These are phyloP conservation scores for Elongisporangium prolatum DNA, from an alignment of 352 stramenopile species.

Conservation along the genomic window DNA sequence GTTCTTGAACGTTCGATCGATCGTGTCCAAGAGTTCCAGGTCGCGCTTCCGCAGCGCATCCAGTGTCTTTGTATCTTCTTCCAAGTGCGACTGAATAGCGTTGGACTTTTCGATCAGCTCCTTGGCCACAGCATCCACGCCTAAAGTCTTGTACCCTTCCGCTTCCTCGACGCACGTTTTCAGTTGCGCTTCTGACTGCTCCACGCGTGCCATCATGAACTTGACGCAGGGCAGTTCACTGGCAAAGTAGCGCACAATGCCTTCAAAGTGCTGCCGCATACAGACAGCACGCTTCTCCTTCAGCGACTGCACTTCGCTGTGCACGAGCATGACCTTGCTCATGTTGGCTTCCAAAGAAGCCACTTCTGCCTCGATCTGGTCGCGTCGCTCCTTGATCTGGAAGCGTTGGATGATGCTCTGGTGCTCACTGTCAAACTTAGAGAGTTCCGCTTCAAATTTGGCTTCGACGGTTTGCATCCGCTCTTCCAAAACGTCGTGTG, in stretches of 20 bases:
- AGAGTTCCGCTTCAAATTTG: conserved; percentile 37
- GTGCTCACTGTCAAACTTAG: conserved; percentile 43
- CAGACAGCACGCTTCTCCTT: conserved; percentile 43
- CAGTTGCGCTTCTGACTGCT: conserved; percentile 37
- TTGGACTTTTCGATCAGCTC: conserved; percentile 45
- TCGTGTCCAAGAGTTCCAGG: conserved; percentile 33
- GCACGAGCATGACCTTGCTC: conserved; percentile 21
- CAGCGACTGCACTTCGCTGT: conserved; percentile 37
- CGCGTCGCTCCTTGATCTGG: conserved; percentile 26
- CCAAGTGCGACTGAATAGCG: conserved; percentile 29
- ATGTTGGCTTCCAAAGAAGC: conserved; percentile 29
- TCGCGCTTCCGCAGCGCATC: conserved; percentile 42
- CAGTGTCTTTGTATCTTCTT: conserved; percentile 48
- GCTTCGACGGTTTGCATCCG: conserved; percentile 41
- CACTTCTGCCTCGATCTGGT: conserved; percentile 35
- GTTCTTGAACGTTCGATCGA: conserved; percentile 18
- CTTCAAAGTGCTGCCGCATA: conserved; percentile 59
- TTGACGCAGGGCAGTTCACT: conserved; percentile 75
- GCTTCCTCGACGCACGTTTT: conserved; percentile 35
- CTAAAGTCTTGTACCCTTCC: conserved; percentile 43
- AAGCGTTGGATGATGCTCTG: conserved; percentile 34
- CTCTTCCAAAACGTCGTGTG: conserved; percentile 39
- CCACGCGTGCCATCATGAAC: conserved; percentile 68
- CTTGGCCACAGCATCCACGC: conserved; percentile 41
- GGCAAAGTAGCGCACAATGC: conserved; percentile 63